A percentile compares a stretch with the other conserved stretches of the same genome.
phyloP scores from a whole-genome alignment of 2,329 filamentous ascomycete species.

The Trichoderma citrinoviride region DNA sequence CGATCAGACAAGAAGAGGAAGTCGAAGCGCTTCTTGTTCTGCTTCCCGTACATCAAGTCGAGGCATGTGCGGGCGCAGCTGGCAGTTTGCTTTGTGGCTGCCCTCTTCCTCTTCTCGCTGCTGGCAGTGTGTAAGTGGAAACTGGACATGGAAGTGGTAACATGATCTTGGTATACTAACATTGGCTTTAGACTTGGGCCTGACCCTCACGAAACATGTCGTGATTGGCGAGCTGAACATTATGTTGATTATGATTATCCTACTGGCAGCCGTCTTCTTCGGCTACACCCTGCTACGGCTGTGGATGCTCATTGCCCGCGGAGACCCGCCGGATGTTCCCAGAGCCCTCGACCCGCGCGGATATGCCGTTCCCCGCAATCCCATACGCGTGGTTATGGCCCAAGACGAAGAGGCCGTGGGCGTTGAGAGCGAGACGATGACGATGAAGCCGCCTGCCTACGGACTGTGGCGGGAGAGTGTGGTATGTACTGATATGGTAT shows the following conservation, averaged over 20 bases:
- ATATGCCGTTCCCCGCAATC: conserved; percentile 67
- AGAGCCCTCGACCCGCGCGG: conserved; percentile 54
- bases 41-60: conserved; percentile 56
- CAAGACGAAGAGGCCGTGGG: conserved; percentile 69
- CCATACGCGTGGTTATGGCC: conserved; percentile 73
- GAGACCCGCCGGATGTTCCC: conserved; percentile 33
- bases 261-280: conserved; percentile 75
- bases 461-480: conserved; percentile 82
- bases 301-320: conserved; percentile 61
- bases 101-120: conserved; percentile 57
- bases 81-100: conserved; percentile 63
- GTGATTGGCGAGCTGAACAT: conserved; percentile 72
- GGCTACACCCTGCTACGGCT: conserved; percentile 74
- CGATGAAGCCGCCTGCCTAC: conserved; percentile 74
- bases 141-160: no score
- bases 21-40: conserved; percentile 50
- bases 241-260: conserved; percentile 73
- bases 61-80: conserved; percentile 53
- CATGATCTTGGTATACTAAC: not conserved
- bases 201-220: conserved; percentile 64
- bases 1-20: not conserved
- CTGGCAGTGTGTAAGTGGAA: conserved; percentile 62
- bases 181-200: conserved; percentile 60
- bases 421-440: conserved; percentile 53
- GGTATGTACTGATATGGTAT: conserved; percentile 48